Base-by-base conservation (phyloP, 768 basidiomycete genomes). In the Fibroporia radiculosa region DNA sequence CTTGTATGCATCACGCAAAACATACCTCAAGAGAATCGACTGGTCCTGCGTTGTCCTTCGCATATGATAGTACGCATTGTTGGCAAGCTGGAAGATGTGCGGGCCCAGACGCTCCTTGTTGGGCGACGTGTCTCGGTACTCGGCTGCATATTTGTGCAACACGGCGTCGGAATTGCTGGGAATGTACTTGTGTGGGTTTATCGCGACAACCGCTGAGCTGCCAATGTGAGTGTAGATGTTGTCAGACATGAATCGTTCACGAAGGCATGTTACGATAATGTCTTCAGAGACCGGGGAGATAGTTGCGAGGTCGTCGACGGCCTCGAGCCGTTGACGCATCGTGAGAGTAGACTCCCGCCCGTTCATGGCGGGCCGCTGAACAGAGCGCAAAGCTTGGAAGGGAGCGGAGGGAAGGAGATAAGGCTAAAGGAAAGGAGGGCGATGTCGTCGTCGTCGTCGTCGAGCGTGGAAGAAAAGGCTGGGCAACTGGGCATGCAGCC, bases 31-130 rank as follows among this genome's bases (percentile, higher is more conserved):
- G 20, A 97, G 62, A 16, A 99, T 75, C 38, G 82, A 77, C 66
- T 97, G 95, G 63, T 99, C 95, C 70, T 95, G 90, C 1, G 80
- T 75, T 0, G 95, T 99, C 54, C 95, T 72, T 40, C 82, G 73
- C 93, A 97, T 95, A 64, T 97, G 91, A 62, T 93, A 97, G 66
- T 93, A 97, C 4, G 90, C 82, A 65, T 88, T 85, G 55, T 91
- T 84, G 4, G 90, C 88, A 37, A 91, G 72, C 57, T 93, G 84
- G 62, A 96, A 98, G 33, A 98, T 80, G 57, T 99, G 95, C 1
- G 95, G 95, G 26, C 82, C 76, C 2, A 82, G 70, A 7, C 64
- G 62, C 40, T 72, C 69, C 62, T 77, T 82, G 54, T 77, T 74
- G 40, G 75, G 73, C 8, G 73, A 67, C 4, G 85, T 82, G 56